These are phyloP conservation scores for Arabidopsis lyrata DNA, from an alignment of 441 rosid species.

Conservation along the genomic window DNA sequence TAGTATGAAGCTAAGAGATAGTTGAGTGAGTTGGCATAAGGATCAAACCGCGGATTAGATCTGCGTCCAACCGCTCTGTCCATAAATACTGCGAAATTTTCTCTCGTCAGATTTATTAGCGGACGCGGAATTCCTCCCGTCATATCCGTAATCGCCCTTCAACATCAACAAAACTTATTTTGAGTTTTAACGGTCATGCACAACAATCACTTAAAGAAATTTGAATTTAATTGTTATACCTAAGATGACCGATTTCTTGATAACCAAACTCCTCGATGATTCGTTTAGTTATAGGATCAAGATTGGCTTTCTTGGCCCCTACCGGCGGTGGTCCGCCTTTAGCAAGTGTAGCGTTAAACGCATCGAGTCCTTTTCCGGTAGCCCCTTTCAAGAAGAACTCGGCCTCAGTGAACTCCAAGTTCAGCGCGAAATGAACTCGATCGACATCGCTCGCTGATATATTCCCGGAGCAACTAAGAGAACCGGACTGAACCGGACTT, in stretches of 20 bases:
- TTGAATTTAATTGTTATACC: constrained; percentile 42
- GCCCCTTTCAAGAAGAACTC: constrained; percentile 62
- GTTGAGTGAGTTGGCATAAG: constrained; percentile 56
- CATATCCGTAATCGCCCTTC: constrained; percentile 62
- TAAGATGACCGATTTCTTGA: constrained; percentile 72
- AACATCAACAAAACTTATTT: not conserved
- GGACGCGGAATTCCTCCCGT: constrained; percentile 75
- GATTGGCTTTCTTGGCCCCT: constrained; percentile 61
- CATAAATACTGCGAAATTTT: constrained; percentile 50
- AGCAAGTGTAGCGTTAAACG: constrained; percentile 48
- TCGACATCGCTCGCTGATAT: constrained; percentile 51
- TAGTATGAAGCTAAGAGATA: constrained; percentile 61
- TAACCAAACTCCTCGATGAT: constrained; percentile 69
- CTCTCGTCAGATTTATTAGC: constrained; percentile 48
- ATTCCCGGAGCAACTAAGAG: constrained; percentile 41
- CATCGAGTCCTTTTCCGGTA: constrained; percentile 60
- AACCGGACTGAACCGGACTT: not conserved
- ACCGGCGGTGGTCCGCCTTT: constrained; percentile 64
- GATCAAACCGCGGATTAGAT: constrained; percentile 62
- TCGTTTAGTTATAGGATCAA: constrained; percentile 47
- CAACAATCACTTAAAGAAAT: not conserved
- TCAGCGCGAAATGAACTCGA: constrained; percentile 57
- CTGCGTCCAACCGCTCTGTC: constrained; percentile 55
- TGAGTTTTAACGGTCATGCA: not conserved
- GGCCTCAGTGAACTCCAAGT: constrained; percentile 66